These are phyloP conservation scores for Vitis labrusca DNA, from an alignment of 164 flowering plant species.

Conservation along the genomic window DNA sequence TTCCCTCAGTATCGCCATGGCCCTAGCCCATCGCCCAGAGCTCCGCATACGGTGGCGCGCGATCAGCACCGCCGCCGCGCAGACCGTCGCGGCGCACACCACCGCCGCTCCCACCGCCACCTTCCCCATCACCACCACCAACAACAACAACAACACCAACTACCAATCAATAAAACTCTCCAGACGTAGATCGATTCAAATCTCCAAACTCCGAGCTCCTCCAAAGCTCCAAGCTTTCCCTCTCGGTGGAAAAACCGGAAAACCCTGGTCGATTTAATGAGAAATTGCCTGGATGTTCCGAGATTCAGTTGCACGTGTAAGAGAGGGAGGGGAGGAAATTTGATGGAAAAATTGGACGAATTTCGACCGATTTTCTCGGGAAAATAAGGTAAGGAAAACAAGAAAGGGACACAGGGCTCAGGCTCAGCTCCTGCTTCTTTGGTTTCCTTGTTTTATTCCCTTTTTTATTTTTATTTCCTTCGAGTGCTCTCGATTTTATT, in stretches of 20 bases:
- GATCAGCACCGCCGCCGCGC: conserved; percentile 72
- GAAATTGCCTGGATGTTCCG: neutral
- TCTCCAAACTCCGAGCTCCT: neutral
- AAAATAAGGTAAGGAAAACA: neutral
- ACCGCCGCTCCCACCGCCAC: conserved; percentile 73
- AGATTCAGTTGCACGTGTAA: neutral
- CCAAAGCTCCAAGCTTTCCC: neutral
- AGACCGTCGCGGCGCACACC: conserved; percentile 76
- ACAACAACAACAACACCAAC: neutral
- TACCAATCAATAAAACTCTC: neutral
- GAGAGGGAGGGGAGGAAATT: neutral
- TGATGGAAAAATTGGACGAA: neutral
- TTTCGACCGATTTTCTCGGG: conserved; percentile 7
- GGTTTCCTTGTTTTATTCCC: neutral
- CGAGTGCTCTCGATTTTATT: too few relatives aligned
- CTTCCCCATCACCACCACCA: conserved; percentile 49
- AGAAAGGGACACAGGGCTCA: neutral
- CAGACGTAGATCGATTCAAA: neutral
- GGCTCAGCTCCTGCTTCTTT: neutral
- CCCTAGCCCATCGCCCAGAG: conserved; percentile 59
- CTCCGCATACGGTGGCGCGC: conserved; percentile 63
- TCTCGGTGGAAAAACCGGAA: neutral
- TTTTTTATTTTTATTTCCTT: neutral
- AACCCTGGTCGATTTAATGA: neutral
- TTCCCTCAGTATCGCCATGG: conserved; percentile 65